phyloP scores from a whole-genome alignment of 768 basidiomycete genomes.

The Gloeopeniophorella convolvens region DNA sequence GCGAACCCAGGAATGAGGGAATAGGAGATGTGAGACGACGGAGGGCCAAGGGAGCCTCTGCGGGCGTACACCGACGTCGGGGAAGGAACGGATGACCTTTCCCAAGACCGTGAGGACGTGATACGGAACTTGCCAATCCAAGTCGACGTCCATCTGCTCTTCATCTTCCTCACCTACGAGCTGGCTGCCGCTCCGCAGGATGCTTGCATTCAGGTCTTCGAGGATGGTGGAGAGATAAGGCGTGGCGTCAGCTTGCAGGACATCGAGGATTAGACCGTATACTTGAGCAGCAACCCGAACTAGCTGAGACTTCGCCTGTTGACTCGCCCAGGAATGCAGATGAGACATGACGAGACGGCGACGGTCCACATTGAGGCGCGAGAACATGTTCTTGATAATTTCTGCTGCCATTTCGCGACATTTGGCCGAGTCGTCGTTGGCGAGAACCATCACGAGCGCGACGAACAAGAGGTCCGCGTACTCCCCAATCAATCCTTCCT shows the following conservation, averaged over 20 bases:
- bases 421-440: constrained; percentile 87
- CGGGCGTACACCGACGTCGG: constrained; percentile 39
- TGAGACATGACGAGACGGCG: constrained; percentile 56
- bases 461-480: constrained; percentile 88
- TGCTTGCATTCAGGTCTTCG: constrained; percentile 46
- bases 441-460: constrained; percentile 84
- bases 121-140: constrained; percentile 81
- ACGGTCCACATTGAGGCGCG: constrained; percentile 55
- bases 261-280: constrained; percentile 75
- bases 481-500: constrained; percentile 62
- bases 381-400: constrained; percentile 72
- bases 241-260: constrained; percentile 41
- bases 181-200: constrained; percentile 38
- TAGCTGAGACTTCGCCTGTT: constrained; percentile 53
- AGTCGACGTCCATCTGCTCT: constrained; percentile 47
- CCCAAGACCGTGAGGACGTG: constrained; percentile 62
- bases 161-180: constrained; percentile 38
- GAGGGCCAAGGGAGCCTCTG: constrained; percentile 54
- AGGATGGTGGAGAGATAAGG: constrained; percentile 45
- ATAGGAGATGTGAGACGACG: constrained; percentile 64
- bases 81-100: constrained; percentile 56
- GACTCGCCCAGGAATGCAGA: constrained; percentile 72
- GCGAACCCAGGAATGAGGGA: constrained; percentile 94
- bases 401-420: constrained; percentile 86
- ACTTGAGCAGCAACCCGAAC: constrained; percentile 73